Conservation (phyloP, 805 yeast species). For the Starmerella floris region DNA sequence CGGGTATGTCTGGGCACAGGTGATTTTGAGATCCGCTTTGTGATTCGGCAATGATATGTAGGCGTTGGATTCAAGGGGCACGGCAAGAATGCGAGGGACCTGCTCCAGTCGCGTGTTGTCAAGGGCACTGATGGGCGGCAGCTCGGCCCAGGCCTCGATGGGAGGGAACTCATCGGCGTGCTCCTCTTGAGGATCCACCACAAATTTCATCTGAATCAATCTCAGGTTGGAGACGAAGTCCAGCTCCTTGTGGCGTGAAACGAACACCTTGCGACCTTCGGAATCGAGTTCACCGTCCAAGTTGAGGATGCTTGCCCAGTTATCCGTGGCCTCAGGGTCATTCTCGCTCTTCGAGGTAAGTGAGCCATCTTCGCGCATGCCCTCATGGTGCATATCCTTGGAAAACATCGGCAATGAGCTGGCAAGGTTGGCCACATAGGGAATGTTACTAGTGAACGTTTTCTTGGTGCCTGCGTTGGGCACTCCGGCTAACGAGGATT, state of each 20-base stretch:
- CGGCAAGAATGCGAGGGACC: conserved; percentile 32
- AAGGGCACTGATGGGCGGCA: conserved; percentile 29
- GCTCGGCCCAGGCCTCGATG: conserved; percentile 42
- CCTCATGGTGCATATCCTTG: conserved; percentile 19
- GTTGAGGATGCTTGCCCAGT: conserved; percentile 3
- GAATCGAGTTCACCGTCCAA: background rate
- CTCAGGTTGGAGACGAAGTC: background rate
- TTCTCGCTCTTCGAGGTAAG: background rate
- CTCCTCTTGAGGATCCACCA: conserved; percentile 11
- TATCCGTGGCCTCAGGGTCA: background rate
- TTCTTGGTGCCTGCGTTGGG: conserved; percentile 16
- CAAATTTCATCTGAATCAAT: conserved; percentile 11
- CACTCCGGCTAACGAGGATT: background rate
- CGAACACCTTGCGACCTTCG: conserved; percentile 5
- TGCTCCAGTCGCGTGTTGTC: conserved; percentile 23
- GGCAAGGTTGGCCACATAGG: conserved; percentile 20
- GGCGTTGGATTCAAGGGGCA: conserved; percentile 35
- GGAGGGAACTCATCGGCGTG: conserved; percentile 34
- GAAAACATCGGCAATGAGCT: conserved; percentile 19
- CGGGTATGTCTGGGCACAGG: conserved; percentile 28
- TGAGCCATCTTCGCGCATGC: background rate
- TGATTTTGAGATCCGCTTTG: conserved; percentile 35
- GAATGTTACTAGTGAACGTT: conserved; percentile 24
- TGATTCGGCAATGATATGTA: conserved; percentile 33
- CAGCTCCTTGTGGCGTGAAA: conserved; percentile 8